A percentile compares a stretch with the other conserved stretches of the same genome.
Conservation (phyloP, 2,329 filamentous ascomycete species). For the Monosporascus sp. region DNA sequence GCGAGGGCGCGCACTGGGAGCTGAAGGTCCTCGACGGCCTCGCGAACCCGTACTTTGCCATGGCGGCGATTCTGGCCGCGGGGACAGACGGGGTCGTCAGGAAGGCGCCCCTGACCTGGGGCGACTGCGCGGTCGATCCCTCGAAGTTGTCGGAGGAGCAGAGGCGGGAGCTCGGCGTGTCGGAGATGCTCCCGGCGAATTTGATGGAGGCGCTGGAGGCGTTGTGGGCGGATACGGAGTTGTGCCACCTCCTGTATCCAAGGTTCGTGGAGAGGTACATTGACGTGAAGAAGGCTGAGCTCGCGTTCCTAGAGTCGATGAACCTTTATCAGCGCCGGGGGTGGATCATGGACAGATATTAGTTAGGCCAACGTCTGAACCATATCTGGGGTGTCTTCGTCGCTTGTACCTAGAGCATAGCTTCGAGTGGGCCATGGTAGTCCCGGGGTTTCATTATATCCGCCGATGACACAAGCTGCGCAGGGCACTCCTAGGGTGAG, state of each 20-base stretch:
- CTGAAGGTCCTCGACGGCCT: slow-evolving; percentile 73
- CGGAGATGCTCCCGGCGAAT: slow-evolving; percentile 46
- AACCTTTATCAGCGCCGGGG: slow-evolving; percentile 38
- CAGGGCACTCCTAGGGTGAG: too few relatives aligned
- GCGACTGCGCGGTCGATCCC: slow-evolving; percentile 54
- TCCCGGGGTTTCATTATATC: too few relatives aligned
- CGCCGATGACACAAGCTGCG: too few relatives aligned
- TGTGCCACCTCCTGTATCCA: slow-evolving; percentile 42
- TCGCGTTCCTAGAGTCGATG: slow-evolving; percentile 47
- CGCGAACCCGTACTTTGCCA: slow-evolving; percentile 71
- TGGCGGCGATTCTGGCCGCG: slow-evolving; percentile 56
- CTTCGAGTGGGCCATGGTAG: too few relatives aligned
- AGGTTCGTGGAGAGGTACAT: slow-evolving; percentile 53
- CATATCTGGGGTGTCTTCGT: too few relatives aligned
- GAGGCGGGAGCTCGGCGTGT: slow-evolving; percentile 48
- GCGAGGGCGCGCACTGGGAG: slow-evolving; percentile 68
- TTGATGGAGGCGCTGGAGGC: slow-evolving; percentile 51
- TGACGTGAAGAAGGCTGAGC: slow-evolving; percentile 55
- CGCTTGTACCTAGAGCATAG: too few relatives aligned
- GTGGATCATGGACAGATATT: slow-evolving; percentile 67
- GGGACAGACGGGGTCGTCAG: slow-evolving; percentile 52
- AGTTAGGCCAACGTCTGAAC: background rate
- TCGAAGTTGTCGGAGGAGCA: slow-evolving; percentile 42
- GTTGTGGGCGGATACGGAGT: slow-evolving; percentile 41
- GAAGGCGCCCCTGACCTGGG: slow-evolving; percentile 38